Percentiles rank a stretch among this genome's conserved stretches.
Conservation (phyloP, 352 stramenopile species). For the Thalassiosira sp. region DNA sequence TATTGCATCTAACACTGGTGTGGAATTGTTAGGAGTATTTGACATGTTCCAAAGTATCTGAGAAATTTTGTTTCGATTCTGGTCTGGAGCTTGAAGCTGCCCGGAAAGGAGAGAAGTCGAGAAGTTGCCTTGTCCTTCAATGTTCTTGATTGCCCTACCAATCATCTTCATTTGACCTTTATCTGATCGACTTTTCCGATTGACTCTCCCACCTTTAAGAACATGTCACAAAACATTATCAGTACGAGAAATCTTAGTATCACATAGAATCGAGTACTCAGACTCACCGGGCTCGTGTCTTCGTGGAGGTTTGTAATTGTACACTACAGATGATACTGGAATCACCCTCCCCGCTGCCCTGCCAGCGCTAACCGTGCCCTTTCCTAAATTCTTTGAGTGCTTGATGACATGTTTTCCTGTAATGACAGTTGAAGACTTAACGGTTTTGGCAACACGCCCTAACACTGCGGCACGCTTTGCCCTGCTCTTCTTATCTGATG, state of each 20-base stretch:
- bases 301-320: conserved; percentile 55
- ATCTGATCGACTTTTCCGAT: conserved; percentile 10
- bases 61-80: conserved; percentile 70
- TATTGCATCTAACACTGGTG: conserved; percentile 46
- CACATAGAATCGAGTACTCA: too few species aligned
- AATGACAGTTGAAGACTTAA: conserved; percentile 54
- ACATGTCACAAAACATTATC: background rate
- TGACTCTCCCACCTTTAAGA: conserved; percentile 5
- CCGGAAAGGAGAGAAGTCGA: conserved; percentile 48
- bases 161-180: conserved; percentile 28
- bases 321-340: conserved; percentile 51
- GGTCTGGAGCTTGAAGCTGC: conserved; percentile 66
- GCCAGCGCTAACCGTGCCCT: conserved; percentile 52
- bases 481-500: conserved; percentile 34
- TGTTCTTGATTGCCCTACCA: conserved; percentile 36
- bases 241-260: too few species aligned
- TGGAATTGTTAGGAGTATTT: conserved; percentile 32
- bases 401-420: conserved; percentile 57
- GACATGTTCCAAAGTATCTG: conserved; percentile 73
- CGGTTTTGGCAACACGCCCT: conserved; percentile 53
- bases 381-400: conserved; percentile 62
- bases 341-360: conserved; percentile 56
- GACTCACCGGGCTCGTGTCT: conserved; percentile 41
- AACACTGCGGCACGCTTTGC: conserved; percentile 33
- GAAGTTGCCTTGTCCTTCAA: conserved; percentile 23